phyloP scores from a whole-genome alignment of 495 filamentous ascomycete genomes.

The Aspergillus leporis region DNA sequence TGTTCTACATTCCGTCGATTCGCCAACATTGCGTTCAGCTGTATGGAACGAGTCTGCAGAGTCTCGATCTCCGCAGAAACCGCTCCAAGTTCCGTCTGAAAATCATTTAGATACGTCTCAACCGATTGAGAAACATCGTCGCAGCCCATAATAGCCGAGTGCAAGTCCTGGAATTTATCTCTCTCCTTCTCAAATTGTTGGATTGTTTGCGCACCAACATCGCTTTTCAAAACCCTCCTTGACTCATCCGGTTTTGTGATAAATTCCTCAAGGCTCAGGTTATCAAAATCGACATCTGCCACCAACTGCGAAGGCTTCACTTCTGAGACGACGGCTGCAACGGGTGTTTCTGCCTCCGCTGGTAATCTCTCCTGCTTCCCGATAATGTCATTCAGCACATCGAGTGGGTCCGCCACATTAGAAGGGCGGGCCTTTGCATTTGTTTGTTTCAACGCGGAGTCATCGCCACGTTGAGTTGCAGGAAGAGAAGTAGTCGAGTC shows the following conservation, averaged over 20 bases:
- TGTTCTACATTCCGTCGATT: slow-evolving; percentile 90
- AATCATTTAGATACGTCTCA: slow-evolving; percentile 85
- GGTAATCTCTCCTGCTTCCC: slow-evolving; percentile 46
- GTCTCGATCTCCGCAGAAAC: slow-evolving; percentile 96
- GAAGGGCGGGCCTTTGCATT: slow-evolving; percentile 46
- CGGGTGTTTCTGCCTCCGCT: slow-evolving; percentile 11
- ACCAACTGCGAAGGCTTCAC: slow-evolving; percentile 48
- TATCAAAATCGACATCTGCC: slow-evolving; percentile 76
- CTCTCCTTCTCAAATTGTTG: slow-evolving; percentile 87
- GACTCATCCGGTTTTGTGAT: slow-evolving; percentile 44
- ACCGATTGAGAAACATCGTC: slow-evolving; percentile 93
- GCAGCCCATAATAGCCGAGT: slow-evolving; percentile 83
- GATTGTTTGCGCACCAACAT: slow-evolving; percentile 64
- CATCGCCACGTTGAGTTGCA: slow-evolving; percentile 61
- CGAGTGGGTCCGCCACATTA: slow-evolving; percentile 68
- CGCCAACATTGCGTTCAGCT: slow-evolving; percentile 82
- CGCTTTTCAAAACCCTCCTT: slow-evolving; percentile 38
- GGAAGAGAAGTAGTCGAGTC: slow-evolving; percentile 75
- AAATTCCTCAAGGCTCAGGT: slow-evolving; percentile 73
- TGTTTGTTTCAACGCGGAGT: slow-evolving; percentile 60
- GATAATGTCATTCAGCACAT: slow-evolving; percentile 71
- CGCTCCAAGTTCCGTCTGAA: slow-evolving; percentile 84
- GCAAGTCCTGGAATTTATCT: slow-evolving; percentile 87
- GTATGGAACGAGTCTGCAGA: slow-evolving; percentile 80
- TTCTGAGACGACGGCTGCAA: not conserved